These are phyloP conservation scores for Solanum rostratum DNA, from an alignment of 257 asterid species.

Conservation along the genomic window DNA sequence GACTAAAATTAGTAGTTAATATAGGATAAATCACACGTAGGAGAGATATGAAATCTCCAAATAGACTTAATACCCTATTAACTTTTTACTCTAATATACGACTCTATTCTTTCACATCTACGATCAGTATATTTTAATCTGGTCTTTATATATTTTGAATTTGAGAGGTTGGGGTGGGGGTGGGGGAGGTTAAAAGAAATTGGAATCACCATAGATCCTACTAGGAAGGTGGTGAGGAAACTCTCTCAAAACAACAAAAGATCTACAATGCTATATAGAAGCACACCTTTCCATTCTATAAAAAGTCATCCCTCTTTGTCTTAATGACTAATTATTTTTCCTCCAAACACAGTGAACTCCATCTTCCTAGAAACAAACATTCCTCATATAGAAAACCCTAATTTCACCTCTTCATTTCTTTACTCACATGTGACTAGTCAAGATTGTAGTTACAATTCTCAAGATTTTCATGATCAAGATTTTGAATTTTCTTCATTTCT, in stretches of 20 bases:
- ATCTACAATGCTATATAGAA: background rate
- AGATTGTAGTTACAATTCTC: background rate
- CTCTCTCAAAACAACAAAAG: background rate
- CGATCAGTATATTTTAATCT: too few species aligned
- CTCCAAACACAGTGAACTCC: background rate
- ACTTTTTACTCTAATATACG: too few species aligned
- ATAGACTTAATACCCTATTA: too few species aligned
- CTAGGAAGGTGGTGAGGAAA: conserved; percentile 16
- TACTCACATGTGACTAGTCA: background rate
- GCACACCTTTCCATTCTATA: background rate
- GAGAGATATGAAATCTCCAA: too few species aligned
- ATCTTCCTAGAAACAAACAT: background rate
- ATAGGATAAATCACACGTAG: too few species aligned
- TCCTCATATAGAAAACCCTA: background rate
- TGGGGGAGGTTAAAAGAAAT: background rate
- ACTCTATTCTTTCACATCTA: too few species aligned
- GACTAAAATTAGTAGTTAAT: too few species aligned
- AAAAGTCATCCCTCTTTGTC: background rate
- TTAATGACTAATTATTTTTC: background rate
- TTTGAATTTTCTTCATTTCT: conserved; percentile 1
- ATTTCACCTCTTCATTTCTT: background rate
- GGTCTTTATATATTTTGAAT: background rate
- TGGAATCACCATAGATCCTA: conserved; percentile 5
- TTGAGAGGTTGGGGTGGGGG: background rate
- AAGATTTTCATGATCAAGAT: conserved; percentile 1